Evolutionary conservation across 2,329 filamentous ascomycete species (phyloP).

Genomic region (Huntiella decipiens): DNA sequence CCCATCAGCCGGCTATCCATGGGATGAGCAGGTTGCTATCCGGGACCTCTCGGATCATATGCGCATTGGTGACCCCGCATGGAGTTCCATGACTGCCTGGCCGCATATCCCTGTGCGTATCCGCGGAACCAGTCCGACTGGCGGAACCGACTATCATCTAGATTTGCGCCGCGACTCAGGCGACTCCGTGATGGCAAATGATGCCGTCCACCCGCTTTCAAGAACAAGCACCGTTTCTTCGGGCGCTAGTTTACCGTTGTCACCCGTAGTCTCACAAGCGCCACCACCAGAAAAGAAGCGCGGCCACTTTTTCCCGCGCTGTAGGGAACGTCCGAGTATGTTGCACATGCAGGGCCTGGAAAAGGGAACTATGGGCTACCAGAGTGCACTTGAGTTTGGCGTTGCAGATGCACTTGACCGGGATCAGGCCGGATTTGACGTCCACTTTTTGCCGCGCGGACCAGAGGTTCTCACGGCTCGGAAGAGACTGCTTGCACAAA

Average conservation of each 20-base stretch:
- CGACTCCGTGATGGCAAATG: slow-evolving; percentile 5
- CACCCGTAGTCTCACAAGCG: slow-evolving; percentile 5
- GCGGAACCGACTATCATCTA: neutral
- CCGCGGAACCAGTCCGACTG: neutral
- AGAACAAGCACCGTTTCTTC: slow-evolving; percentile 6
- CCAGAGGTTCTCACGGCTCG: slow-evolving; percentile 37
- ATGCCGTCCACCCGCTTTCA: slow-evolving; percentile 9
- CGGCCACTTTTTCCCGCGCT: slow-evolving; percentile 39
- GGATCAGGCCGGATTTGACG: slow-evolving; percentile 40
- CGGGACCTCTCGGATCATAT: slow-evolving; percentile 46
- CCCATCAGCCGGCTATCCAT: slow-evolving; percentile 47
- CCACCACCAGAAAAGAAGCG: slow-evolving; percentile 24
- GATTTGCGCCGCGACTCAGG: slow-evolving; percentile 15
- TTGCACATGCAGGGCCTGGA: slow-evolving; percentile 53
- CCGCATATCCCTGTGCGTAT: slow-evolving; percentile 32
- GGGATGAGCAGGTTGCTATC: slow-evolving; percentile 42
- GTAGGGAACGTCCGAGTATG: slow-evolving; percentile 49
- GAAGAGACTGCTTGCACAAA: slow-evolving; percentile 33
- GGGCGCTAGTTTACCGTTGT: slow-evolving; percentile 23
- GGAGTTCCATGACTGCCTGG: slow-evolving; percentile 43
- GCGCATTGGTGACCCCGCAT: slow-evolving; percentile 43
- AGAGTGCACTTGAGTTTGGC: slow-evolving; percentile 46
- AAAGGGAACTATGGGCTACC: slow-evolving; percentile 50
- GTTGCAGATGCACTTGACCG: slow-evolving; percentile 46
- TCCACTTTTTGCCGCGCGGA: slow-evolving; percentile 31